Evolutionary conservation across 345 rosid species (phyloP).

Genomic region (Acer saccharum): DNA sequence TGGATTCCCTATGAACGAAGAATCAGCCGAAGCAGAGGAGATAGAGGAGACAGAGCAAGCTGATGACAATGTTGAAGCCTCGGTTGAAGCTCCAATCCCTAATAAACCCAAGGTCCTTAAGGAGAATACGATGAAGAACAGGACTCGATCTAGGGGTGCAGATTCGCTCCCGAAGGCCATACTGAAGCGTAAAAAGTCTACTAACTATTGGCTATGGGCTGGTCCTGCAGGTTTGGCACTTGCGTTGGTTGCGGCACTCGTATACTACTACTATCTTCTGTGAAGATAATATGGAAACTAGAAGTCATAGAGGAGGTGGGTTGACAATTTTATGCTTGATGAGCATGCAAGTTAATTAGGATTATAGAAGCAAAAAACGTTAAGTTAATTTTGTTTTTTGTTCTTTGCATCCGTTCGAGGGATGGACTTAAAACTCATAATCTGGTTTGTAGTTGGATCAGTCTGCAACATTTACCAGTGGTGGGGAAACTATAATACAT

Average conservation of each 20-base stretch:
- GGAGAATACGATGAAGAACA: conserved; percentile 51
- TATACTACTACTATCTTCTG: conserved; percentile 52
- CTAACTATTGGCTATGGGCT: conserved; percentile 71
- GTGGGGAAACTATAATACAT: conserved; percentile 12
- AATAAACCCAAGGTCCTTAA: conserved; percentile 44
- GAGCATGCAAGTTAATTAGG: conserved; percentile 20
- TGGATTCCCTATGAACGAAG: conserved; percentile 44
- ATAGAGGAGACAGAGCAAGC: conserved; percentile 52
- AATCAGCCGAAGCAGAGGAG: conserved; percentile 50
- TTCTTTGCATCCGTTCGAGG: conserved; percentile 33
- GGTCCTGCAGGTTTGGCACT: conserved; percentile 59
- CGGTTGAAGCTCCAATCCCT: conserved; percentile 30
- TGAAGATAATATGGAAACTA: conserved; percentile 32
- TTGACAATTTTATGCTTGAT: conserved; percentile 27
- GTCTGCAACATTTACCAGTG: conserved; percentile 21
- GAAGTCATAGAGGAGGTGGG: conserved; percentile 14
- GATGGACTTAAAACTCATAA: conserved; percentile 46
- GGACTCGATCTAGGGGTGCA: conserved; percentile 53
- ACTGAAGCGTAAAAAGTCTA: conserved; percentile 68
- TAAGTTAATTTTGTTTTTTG: conserved; percentile 38
- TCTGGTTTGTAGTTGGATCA: conserved; percentile 28
- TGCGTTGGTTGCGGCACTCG: conserved; percentile 44
- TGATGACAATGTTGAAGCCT: conserved; percentile 38
- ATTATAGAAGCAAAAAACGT: conserved; percentile 18
- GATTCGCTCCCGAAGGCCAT: conserved; percentile 72